Percentiles rank a stretch among this genome's conserved stretches.
Conservation (phyloP, 225 moss, liverwort and hornwort species). For the Sphagnum contortum region DNA sequence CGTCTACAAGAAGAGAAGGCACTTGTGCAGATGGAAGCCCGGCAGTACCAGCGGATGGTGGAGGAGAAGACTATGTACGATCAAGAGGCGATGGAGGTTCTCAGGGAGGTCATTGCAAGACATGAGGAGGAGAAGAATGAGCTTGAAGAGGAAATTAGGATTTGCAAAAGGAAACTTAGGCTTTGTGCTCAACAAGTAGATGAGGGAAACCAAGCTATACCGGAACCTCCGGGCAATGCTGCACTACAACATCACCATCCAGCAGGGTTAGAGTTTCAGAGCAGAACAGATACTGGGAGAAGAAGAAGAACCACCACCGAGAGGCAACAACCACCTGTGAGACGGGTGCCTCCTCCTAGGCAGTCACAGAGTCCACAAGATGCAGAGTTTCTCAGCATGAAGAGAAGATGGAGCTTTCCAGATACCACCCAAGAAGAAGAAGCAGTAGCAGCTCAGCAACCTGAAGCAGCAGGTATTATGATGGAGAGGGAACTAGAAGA, state of each 20-base stretch:
- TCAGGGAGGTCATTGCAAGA: conserved; percentile 42
- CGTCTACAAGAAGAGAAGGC: conserved; percentile 90
- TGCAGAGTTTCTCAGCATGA: conserved; percentile 1
- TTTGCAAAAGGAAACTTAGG: conserved; percentile 21
- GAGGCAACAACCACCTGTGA: too few species aligned
- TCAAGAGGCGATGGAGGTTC: conserved; percentile 47
- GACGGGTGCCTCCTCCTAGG: neutral
- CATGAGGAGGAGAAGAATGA: conserved; percentile 44
- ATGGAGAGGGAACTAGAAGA: conserved; percentile 61
- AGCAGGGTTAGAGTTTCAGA: too few species aligned
- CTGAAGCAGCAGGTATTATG: conserved; percentile 19
- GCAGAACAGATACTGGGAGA: too few species aligned
- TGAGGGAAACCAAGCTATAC: conserved; percentile 15
- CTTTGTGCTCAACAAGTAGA: conserved; percentile 12
- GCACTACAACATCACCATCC: too few species aligned
- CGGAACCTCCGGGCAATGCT: too few species aligned
- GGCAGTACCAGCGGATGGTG: conserved; percentile 71
- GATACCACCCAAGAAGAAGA: conserved; percentile 4
- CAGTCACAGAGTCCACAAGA: conserved; percentile 7
- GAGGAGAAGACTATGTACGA: conserved; percentile 70
- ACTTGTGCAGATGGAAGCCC: conserved; percentile 59
- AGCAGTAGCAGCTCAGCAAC: conserved; percentile 18
- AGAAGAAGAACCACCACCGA: too few species aligned
- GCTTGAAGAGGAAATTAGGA: conserved; percentile 36
- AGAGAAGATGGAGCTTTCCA: conserved; percentile 8